A percentile compares a stretch with the other conserved stretches of the same genome.
phyloP scores from a whole-genome alignment of 2,329 filamentous ascomycete species.

The Fusarium musae region DNA sequence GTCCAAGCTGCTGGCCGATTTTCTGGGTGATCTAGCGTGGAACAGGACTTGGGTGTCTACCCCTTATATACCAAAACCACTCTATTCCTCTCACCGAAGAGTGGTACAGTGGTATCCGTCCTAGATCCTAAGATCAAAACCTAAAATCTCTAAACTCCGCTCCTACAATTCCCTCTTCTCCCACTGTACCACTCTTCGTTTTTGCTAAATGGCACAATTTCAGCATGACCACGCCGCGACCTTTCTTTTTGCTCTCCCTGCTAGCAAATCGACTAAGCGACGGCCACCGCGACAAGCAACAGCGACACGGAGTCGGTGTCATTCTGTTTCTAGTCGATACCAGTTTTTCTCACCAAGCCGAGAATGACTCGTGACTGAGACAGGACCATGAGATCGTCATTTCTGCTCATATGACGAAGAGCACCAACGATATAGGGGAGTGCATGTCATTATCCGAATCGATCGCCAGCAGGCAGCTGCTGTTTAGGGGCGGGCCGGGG shows the following conservation, averaged over 20 bases:
- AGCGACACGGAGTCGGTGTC: not conserved
- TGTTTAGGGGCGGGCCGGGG: not conserved
- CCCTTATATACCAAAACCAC: not conserved
- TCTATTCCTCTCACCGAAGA: not conserved
- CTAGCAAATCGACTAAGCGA: not conserved
- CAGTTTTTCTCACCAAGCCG: not conserved
- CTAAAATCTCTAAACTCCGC: not conserved
- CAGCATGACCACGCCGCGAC: not conserved
- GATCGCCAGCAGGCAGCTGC: not conserved
- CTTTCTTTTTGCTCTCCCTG: not conserved
- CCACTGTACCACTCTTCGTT: not conserved
- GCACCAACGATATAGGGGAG: not conserved
- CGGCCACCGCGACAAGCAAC: not conserved
- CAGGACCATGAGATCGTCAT: not conserved
- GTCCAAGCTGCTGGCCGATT: not conserved
- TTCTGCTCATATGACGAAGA: not conserved
- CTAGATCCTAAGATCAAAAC: not conserved
- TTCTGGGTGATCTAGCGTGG: not conserved
- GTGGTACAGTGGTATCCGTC: slow-evolving; percentile 11
- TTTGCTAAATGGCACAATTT: not conserved
- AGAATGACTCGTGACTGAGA: not conserved
- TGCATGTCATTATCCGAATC: not conserved
- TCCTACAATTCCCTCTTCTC: not conserved
- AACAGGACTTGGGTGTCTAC: not conserved
- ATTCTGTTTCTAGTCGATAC: no score